These are phyloP conservation scores for Haplographium delicatum DNA, from an alignment of 495 filamentous ascomycete species.

Conservation along the genomic window DNA sequence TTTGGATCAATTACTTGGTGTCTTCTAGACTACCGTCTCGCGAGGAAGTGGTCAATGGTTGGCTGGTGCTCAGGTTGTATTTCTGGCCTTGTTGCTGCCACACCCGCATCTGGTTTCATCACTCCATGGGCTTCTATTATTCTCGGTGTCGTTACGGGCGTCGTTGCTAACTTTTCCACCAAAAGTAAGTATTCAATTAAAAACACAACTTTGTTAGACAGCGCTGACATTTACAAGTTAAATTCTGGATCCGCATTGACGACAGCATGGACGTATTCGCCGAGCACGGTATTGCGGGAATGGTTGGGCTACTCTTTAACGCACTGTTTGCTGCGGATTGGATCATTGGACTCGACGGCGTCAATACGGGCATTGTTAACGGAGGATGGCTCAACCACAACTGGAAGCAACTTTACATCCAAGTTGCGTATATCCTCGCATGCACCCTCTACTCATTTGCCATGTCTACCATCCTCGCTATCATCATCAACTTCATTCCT, in stretches of 20 bases:
- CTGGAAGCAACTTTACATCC: constrained; percentile 85
- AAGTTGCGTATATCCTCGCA: constrained; percentile 85
- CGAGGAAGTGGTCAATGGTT: constrained; percentile 98
- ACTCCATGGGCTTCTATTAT: constrained; percentile 85
- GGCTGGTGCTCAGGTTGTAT: constrained; percentile 97
- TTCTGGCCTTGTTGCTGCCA: constrained; percentile 84
- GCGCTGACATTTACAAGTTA: constrained; percentile 52
- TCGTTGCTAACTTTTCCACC: constrained; percentile 89
- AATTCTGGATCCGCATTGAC: constrained; percentile 92
- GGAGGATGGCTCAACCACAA: constrained; percentile 89
- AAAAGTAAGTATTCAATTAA: constrained; percentile 56
- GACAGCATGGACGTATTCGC: constrained; percentile 98
- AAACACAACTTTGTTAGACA: constrained; percentile 7
- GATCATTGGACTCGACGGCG: constrained; percentile 90
- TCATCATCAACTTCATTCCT: constrained; percentile 77
- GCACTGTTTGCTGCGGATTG: constrained; percentile 81
- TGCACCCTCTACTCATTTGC: constrained; percentile 72
- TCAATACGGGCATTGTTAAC: constrained; percentile 65
- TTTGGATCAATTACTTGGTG: constrained; percentile 87
- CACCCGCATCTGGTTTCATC: constrained; percentile 83
- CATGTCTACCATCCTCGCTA: constrained; percentile 78
- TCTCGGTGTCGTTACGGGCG: constrained; percentile 77
- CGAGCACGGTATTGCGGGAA: constrained; percentile 93
- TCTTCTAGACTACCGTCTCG: constrained; percentile 88
- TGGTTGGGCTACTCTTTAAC: constrained; percentile 90